A percentile compares a stretch with the other conserved stretches of the same genome.
phyloP scores from a whole-genome alignment of 306 rosid species.

The Prunus kanzakura region DNA sequence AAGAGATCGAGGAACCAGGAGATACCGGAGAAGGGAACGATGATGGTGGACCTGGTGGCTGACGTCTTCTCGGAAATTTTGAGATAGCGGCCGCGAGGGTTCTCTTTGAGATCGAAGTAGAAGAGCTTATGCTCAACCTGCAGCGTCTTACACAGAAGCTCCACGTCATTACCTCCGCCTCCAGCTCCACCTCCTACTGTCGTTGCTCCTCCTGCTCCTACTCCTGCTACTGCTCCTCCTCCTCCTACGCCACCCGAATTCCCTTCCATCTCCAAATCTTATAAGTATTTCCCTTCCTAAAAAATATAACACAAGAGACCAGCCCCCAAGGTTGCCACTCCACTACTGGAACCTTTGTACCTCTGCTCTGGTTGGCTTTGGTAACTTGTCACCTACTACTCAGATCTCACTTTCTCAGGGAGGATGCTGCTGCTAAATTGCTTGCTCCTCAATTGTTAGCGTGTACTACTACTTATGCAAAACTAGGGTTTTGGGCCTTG shows the following conservation, averaged over 20 bases:
- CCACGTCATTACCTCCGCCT: constrained; percentile 70
- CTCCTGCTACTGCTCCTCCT: constrained; percentile 20
- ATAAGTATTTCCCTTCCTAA: background rate
- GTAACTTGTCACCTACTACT: background rate
- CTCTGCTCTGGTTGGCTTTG: background rate
- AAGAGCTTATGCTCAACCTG: constrained; percentile 98
- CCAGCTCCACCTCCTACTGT: constrained; percentile 26
- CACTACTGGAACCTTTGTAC: background rate
- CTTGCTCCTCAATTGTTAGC: background rate
- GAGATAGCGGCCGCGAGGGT: constrained; percentile 95
- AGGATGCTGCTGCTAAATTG: background rate
- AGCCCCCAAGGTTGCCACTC: background rate
- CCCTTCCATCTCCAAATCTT: constrained; percentile 58
- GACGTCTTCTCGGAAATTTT: constrained; percentile 98
- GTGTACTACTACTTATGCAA: background rate
- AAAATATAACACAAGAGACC: background rate
- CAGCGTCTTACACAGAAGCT: constrained; percentile 87
- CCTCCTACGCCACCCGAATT: constrained; percentile 41
- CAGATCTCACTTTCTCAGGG: background rate
- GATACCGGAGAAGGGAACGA: constrained; percentile 95
- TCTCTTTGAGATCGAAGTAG: constrained; percentile 99
- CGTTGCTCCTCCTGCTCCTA: constrained; percentile 11
- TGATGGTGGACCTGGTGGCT: constrained; percentile 97
- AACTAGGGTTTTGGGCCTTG: constrained; percentile 18
- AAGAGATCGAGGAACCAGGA: constrained; percentile 98